A percentile compares a stretch with the other conserved stretches of the same genome.
Conservation (phyloP, 305 asterid species). For the Ilex paraguariensis region DNA sequence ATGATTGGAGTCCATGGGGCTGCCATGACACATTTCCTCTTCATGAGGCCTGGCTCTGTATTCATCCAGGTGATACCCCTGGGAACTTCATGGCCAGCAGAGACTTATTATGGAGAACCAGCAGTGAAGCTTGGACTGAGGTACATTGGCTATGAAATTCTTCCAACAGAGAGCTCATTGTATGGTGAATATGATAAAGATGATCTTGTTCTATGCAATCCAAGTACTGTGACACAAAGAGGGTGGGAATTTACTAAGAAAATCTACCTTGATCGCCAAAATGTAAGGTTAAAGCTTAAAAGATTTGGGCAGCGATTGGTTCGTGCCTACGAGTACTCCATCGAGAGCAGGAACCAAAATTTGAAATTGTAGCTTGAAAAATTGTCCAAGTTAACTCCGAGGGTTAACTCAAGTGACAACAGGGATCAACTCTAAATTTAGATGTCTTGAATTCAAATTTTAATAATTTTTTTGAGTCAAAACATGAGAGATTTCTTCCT, state of each 20-base stretch:
- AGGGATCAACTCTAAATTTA: too few relatives aligned
- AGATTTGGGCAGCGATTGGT: constrained; percentile 62
- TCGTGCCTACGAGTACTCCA: constrained; percentile 49
- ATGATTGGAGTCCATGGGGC: constrained; percentile 98
- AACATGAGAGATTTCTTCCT: too few relatives aligned
- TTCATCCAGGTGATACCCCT: constrained; percentile 55
- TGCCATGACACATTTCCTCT: constrained; percentile 92
- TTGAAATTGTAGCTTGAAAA: too few relatives aligned
- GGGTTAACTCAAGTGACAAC: too few relatives aligned
- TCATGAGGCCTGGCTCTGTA: constrained; percentile 71
- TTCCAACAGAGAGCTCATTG: constrained; percentile 76
- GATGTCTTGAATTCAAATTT: too few relatives aligned
- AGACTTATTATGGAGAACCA: constrained; percentile 70
- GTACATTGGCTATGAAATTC: constrained; percentile 69
- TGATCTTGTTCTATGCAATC: constrained; percentile 65
- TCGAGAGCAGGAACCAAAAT: not conserved
- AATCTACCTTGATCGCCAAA: constrained; percentile 55
- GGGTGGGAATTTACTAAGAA: constrained; percentile 80
- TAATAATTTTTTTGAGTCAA: too few relatives aligned
- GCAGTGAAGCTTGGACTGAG: constrained; percentile 56
- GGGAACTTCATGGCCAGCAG: constrained; percentile 54
- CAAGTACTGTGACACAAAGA: constrained; percentile 36
- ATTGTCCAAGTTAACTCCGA: too few relatives aligned
- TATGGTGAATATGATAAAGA: constrained; percentile 48
- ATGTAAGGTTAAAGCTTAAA: constrained; percentile 55